Percentiles rank a stretch among this genome's conserved stretches.
Evolutionary conservation across 495 filamentous ascomycete genomes (phyloP).

Genomic region (Terfezia claveryi): DNA sequence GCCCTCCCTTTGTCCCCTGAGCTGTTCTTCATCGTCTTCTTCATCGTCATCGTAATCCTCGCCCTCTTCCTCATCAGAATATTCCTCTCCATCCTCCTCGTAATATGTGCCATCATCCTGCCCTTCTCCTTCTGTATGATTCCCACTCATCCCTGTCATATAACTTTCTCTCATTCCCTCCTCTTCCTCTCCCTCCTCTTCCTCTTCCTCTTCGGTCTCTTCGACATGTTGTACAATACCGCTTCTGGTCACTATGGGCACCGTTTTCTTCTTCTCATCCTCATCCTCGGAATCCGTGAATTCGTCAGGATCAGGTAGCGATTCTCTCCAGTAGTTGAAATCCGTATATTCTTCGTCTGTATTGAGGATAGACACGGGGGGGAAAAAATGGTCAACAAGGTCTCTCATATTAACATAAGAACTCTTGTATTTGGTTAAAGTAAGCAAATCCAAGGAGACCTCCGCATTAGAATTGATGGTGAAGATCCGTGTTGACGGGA

Average conservation of each 20-base stretch:
- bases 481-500: conserved; percentile 82
- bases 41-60: conserved; percentile 22
- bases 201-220: conserved; percentile 24
- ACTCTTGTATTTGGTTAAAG: conserved; percentile 83
- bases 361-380: conserved; percentile 51
- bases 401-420: conserved; percentile 94
- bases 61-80: conserved; percentile 22
- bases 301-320: conserved; percentile 49
- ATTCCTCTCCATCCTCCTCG: conserved; percentile 26
- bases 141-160: conserved; percentile 1
- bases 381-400: conserved; percentile 92
- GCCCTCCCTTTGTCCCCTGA: neutral
- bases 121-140: conserved; percentile 21
- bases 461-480: conserved; percentile 98
- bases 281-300: conserved; percentile 59
- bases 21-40: conserved; percentile 9
- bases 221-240: neutral
- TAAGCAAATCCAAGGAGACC: conserved; percentile 75
- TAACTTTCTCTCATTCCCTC: conserved; percentile 10
- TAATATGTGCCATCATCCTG: conserved; percentile 22
- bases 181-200: conserved; percentile 21
- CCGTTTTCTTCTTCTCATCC: conserved; percentile 20
- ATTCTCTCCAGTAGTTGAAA: conserved; percentile 71
- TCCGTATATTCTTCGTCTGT: conserved; percentile 75
- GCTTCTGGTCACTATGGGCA: neutral